Evolutionary conservation across 805 yeast species (phyloP), one percentile per base, ranked within the genome.

Genomic region (Cyberlindnera veronae): DNA sequence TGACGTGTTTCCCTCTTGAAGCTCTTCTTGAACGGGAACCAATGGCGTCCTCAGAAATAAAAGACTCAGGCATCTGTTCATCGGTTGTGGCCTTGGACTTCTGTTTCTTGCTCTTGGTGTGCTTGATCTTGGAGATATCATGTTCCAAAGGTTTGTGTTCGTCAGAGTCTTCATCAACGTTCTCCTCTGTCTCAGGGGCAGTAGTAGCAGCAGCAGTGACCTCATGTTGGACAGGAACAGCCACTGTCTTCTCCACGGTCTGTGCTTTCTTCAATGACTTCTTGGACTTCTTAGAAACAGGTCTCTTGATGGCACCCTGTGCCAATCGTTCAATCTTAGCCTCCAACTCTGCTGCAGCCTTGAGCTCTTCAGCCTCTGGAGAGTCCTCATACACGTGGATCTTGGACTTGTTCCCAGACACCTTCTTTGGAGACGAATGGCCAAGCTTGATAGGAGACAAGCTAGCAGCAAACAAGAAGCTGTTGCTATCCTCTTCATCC

Each of bases 1-100:
- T 76, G 6, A 86, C 76, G 10, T 73, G 70, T 42, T 73, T 76
- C 4, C 78, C 72, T 17, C 78, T 64, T 18, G 87, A 67, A 3
- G 45, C 22, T 32, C 46, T 42, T 41, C 78, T 61, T 35, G 82
- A 64, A 29, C 73, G 50, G 38, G 67, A 53, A 3, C 55, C 36
- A 16, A 48, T 43, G 38, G 38, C 42, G 16, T 51, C 21, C 8
- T 27, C 34, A 8, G 41, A 49, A 1, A 52, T 46, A 22, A 55
- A 50, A 2, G 57, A 44, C 6, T 48, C 57, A 18, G 73, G 69
- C 66, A 68, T 66, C 12, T 62, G 58, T 35, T 69, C 69, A 47
- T 69, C 75, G 34, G 54, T 49, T 10, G 53, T 44, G 12, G 57
- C 53, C 43, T 56, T 62, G 8, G 48, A 53, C 39, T 56, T 61